Evolutionary conservation across 2,329 filamentous ascomycete genomes (phyloP), one percentile per base, ranked within the genome.

Genomic region (Diatrype stigma): DNA sequence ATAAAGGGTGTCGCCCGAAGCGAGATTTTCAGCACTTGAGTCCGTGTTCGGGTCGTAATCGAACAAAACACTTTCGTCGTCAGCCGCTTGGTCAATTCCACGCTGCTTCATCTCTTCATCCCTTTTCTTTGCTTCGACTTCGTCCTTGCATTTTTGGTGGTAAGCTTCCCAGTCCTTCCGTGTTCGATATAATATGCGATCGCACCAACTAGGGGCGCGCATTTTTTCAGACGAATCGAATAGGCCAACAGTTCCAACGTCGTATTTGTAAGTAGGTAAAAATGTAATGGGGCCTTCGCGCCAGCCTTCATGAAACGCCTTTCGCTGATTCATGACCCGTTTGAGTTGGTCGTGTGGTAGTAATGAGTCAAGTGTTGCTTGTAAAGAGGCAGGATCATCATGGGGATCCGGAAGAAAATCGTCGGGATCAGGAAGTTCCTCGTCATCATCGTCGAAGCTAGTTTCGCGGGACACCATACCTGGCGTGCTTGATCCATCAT

Each of bases 201-300:
- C 94, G 67, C 94, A 99, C 93, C 94, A 99, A 65, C 91, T 96
- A 2, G 94, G 94, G 2, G 89, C 87, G 48, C 95, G 82, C 56
- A 86, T 86, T 73, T 99, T 99, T 66, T 97, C 94, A 58, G 92
- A 96, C 0, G 92, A 90, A 70, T 99, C 95, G 66, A 96, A 99
- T 28, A 91, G 80, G 2, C 89, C 89, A 30, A 96, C 83, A 28
- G 88, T 96, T n/a, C 94, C 94, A 26, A 96, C 78, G 63, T 99
- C 95, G 60, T 99, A 99, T 68, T 99, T 99, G 70, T 99, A 99
- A 0, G 94, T 95, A 2, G 94, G 94, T 16, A 97, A 68, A 63
- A 99, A 99, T 1, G 82, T 82, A 50, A 99, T 92, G 1, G 84
- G 78, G 0, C 92, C 94, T 74, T 99, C 94, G 47, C 81, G 80